A percentile compares a stretch with the other conserved stretches of the same genome.
Conservation (phyloP, 805 yeast genomes). For the Scheffersomyces ergatensis region DNA sequence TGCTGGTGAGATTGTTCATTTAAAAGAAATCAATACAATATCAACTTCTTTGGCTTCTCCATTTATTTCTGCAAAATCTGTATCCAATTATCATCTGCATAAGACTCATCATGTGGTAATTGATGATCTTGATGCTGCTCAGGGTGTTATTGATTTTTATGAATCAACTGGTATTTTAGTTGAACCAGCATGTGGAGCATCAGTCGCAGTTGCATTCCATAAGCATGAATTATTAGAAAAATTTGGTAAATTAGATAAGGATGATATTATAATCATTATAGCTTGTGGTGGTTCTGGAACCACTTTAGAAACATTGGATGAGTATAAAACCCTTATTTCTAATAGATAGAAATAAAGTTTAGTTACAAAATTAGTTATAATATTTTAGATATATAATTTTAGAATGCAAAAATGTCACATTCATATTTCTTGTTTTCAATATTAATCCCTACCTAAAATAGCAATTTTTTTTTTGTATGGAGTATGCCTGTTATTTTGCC, state of each 20-base stretch:
- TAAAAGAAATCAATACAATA: conserved; percentile 18
- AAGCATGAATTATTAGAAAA: conserved; percentile 10
- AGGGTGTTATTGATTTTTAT: conserved; percentile 18
- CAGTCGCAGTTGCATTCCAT: conserved; percentile 14
- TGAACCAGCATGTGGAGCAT: conserved; percentile 36
- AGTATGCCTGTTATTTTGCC: too few relatives aligned
- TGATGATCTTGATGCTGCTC: conserved; percentile 24
- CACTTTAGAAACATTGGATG: conserved; percentile 3
- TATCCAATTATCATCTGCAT: conserved; percentile 14
- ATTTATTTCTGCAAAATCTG: conserved; percentile 17
- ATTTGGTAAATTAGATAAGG: conserved; percentile 10
- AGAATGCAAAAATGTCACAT: too few relatives aligned
- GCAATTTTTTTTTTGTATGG: too few relatives aligned
- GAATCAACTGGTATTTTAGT: conserved; percentile 19
- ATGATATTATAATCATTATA: conserved; percentile 22
- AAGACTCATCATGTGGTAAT: conserved; percentile 14
- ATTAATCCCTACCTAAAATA: too few relatives aligned
- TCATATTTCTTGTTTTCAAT: too few relatives aligned
- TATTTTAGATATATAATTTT: too few relatives aligned
- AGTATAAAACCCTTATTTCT: conserved; percentile 6
- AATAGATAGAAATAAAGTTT: too few relatives aligned
- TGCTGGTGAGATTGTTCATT: conserved; percentile 14
- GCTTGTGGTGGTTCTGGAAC: conserved; percentile 29
- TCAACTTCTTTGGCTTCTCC: conserved; percentile 30
- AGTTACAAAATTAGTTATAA: too few relatives aligned